Conservation (phyloP, 345 rosid species). For the Abelmoschus esculentus region DNA sequence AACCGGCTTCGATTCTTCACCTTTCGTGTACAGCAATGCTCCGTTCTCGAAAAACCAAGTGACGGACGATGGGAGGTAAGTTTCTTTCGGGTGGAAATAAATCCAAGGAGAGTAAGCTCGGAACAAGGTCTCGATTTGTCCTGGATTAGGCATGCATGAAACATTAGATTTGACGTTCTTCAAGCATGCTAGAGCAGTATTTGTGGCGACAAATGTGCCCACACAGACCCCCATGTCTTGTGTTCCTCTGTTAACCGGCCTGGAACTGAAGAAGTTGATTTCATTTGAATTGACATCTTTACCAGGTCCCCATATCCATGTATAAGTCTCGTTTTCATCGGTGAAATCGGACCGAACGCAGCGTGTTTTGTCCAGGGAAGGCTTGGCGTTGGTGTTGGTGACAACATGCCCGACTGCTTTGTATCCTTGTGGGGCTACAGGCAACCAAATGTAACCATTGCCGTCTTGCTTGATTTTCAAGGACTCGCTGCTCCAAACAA, state of each 20-base stretch:
- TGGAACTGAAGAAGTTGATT: slow-evolving; percentile 31
- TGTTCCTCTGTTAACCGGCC: slow-evolving; percentile 44
- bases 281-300: slow-evolving; percentile 17
- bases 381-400: slow-evolving; percentile 56
- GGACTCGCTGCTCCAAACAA: slow-evolving; percentile 67
- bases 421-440: slow-evolving; percentile 61
- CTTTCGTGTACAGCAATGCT: slow-evolving; percentile 58
- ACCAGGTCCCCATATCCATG: slow-evolving; percentile 52
- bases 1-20: slow-evolving; percentile 55
- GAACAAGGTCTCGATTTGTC: slow-evolving; percentile 41
- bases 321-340: slow-evolving; percentile 39
- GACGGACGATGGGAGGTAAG: slow-evolving; percentile 66
- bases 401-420: slow-evolving; percentile 53
- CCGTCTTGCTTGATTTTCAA: slow-evolving; percentile 56
- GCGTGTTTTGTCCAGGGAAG: slow-evolving; percentile 48
- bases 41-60: slow-evolving; percentile 66
- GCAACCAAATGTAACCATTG: slow-evolving; percentile 63
- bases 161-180: slow-evolving; percentile 38
- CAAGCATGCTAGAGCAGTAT: slow-evolving; percentile 36
- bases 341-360: slow-evolving; percentile 69
- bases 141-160: slow-evolving; percentile 53
- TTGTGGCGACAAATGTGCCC: slow-evolving; percentile 54
- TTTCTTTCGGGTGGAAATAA: slow-evolving; percentile 37
- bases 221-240: slow-evolving; percentile 47
- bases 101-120: slow-evolving; percentile 45